Conservation (phyloP, 2,329 filamentous ascomycete genomes). For the Colletotrichum chrysophilum region DNA sequence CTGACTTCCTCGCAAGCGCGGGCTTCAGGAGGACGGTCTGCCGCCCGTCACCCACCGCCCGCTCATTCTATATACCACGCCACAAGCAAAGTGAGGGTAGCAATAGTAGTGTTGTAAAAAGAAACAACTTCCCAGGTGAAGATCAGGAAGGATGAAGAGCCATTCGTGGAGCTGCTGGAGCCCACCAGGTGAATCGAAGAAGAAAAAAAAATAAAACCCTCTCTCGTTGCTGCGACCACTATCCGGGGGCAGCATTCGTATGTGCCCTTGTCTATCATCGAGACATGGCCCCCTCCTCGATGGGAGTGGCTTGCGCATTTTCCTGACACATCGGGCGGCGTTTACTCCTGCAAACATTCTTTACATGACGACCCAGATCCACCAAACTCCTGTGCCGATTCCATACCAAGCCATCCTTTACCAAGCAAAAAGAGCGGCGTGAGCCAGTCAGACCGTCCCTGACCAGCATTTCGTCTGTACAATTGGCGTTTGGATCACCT, state of each 20-base stretch:
- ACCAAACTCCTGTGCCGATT: constrained; percentile 22
- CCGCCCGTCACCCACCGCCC: background rate
- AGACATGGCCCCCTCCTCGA: constrained; percentile 19
- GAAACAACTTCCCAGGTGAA: constrained; percentile 4
- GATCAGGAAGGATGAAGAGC: constrained; percentile 3
- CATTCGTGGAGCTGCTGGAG: constrained; percentile 3
- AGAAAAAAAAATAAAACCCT: constrained; percentile 8
- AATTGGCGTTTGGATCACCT: constrained; percentile 13
- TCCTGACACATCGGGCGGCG: constrained; percentile 20
- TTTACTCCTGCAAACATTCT: constrained; percentile 23
- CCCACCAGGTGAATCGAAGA: constrained; percentile 10
- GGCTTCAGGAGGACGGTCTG: background rate
- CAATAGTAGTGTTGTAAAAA: constrained; percentile 11
- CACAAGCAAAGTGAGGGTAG: constrained; percentile 17
- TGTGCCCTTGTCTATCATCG: constrained; percentile 18
- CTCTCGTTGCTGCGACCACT: constrained; percentile 22
- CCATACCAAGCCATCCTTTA: constrained; percentile 20
- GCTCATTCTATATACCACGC: constrained; percentile 16
- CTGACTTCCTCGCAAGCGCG: constrained; percentile 3
- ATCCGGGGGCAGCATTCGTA: constrained; percentile 3
- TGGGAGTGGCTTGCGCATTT: constrained; percentile 21
- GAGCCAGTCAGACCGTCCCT: constrained; percentile 17
- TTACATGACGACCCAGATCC: constrained; percentile 22
- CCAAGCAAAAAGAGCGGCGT: constrained; percentile 20
- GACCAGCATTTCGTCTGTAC: constrained; percentile 6